Conservation (phyloP, 345 rosid species). For the Aegle marmelos region DNA sequence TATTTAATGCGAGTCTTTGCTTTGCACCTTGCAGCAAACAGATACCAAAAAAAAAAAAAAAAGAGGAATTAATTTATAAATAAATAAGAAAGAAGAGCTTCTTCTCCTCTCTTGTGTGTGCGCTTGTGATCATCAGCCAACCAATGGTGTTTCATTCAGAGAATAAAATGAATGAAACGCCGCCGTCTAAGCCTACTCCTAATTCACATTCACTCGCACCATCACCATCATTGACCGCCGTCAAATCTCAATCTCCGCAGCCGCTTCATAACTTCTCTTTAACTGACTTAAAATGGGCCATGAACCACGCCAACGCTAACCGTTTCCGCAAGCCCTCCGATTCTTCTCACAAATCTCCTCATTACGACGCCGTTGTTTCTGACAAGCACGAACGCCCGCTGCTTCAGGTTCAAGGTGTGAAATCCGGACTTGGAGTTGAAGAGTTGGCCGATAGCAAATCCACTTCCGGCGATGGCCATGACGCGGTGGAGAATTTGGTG, state of each 20-base stretch:
- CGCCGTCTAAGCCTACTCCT: not conserved
- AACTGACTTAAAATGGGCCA: slow-evolving; percentile 58
- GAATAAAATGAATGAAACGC: not conserved
- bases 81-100: not conserved
- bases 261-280: slow-evolving; percentile 71
- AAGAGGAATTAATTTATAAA: too few relatives aligned
- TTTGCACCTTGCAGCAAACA: too few relatives aligned
- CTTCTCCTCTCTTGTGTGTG: not conserved
- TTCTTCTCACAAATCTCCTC: slow-evolving; percentile 19
- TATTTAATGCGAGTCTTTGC: not conserved
- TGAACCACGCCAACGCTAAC: slow-evolving; percentile 36
- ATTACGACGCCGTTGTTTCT: slow-evolving; percentile 9
- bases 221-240: slow-evolving; percentile 13
- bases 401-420: slow-evolving; percentile 13
- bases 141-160: slow-evolving; percentile 17
- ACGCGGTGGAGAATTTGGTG: slow-evolving; percentile 28
- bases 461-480: slow-evolving; percentile 7
- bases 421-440: slow-evolving; percentile 20
- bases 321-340: slow-evolving; percentile 43
- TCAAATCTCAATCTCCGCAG: slow-evolving; percentile 33
- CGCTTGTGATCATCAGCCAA: not conserved
- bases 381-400: slow-evolving; percentile 10
- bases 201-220: not conserved
- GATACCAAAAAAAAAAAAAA: not conserved
- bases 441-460: slow-evolving; percentile 25